phyloP scores from a whole-genome alignment of 2,329 filamentous ascomycete species.

The Colletotrichum filicis region DNA sequence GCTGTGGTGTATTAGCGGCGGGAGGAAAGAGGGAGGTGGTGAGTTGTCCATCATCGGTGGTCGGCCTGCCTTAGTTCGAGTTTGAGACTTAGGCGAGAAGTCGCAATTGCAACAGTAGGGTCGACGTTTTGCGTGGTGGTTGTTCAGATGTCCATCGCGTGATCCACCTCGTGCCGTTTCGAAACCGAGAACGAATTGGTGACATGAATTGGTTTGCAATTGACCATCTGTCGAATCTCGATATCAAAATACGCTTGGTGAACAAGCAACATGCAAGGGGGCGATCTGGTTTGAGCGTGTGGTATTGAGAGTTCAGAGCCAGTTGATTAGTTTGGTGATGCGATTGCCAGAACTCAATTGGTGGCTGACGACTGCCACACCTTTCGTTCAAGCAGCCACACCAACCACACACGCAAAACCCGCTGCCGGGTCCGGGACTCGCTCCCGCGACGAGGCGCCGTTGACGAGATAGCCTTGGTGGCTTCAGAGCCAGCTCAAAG shows the following conservation, averaged over 20 bases:
- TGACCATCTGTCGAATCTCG: neutral
- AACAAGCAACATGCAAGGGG: neutral
- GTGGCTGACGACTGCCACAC: neutral
- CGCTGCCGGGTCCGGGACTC: slow-evolving; percentile 1
- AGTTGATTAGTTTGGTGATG: neutral
- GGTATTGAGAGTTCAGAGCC: neutral
- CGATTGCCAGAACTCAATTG: neutral
- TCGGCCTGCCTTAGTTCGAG: neutral
- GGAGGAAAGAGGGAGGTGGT: neutral
- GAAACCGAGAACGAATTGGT: neutral
- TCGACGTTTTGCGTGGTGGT: neutral
- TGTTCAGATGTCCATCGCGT: neutral
- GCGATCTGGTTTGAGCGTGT: neutral
- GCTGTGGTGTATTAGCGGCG: neutral
- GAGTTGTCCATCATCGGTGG: neutral
- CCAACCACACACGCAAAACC: neutral
- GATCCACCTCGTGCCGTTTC: neutral
- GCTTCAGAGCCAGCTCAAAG: neutral
- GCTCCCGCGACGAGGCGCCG: neutral
- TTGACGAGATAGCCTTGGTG: neutral
- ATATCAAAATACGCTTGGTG: neutral
- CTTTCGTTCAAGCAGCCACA: neutral
- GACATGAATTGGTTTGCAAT: neutral
- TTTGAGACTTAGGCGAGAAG: neutral
- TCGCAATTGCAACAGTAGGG: neutral